Evolutionary conservation across 2,329 filamentous ascomycete species (phyloP).

Genomic region (Arthrobotrys megalospora): DNA sequence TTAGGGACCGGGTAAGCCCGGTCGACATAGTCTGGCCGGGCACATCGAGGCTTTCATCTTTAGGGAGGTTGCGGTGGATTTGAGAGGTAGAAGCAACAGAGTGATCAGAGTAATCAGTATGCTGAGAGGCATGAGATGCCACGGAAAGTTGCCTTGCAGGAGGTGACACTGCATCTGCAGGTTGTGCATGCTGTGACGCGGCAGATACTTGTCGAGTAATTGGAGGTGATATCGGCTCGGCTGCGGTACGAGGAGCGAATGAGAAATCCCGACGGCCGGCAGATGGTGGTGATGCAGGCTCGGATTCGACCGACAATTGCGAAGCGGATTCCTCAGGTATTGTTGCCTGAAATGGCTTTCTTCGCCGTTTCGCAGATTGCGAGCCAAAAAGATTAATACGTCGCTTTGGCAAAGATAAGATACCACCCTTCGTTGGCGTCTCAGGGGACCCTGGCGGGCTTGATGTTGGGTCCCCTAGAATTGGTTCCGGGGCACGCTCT

Average conservation of each 20-base stretch:
- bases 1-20: conserved; percentile 73
- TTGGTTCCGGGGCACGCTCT: conserved; percentile 10
- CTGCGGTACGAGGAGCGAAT: conserved; percentile 57
- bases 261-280: conserved; percentile 50
- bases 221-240: conserved; percentile 57
- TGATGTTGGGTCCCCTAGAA: conserved; percentile 22
- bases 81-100: conserved; percentile 46
- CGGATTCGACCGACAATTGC: conserved; percentile 49
- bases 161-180: conserved; percentile 48
- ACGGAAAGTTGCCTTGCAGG: conserved; percentile 57
- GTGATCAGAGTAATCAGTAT: conserved; percentile 50
- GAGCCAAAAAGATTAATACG: conserved; percentile 63
- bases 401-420: conserved; percentile 62
- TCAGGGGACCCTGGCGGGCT: conserved; percentile 44
- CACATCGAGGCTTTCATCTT: conserved; percentile 69
- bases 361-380: conserved; percentile 62
- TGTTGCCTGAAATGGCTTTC: conserved; percentile 60
- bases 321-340: conserved; percentile 58
- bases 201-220: conserved; percentile 49
- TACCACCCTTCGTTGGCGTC: conserved; percentile 32
- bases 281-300: conserved; percentile 45
- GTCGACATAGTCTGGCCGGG: conserved; percentile 70
- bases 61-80: conserved; percentile 66
- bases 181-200: conserved; percentile 31
- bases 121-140: conserved; percentile 47